Evolutionary conservation across 306 rosid species (phyloP).

Genomic region (Ceratonia siliqua): DNA sequence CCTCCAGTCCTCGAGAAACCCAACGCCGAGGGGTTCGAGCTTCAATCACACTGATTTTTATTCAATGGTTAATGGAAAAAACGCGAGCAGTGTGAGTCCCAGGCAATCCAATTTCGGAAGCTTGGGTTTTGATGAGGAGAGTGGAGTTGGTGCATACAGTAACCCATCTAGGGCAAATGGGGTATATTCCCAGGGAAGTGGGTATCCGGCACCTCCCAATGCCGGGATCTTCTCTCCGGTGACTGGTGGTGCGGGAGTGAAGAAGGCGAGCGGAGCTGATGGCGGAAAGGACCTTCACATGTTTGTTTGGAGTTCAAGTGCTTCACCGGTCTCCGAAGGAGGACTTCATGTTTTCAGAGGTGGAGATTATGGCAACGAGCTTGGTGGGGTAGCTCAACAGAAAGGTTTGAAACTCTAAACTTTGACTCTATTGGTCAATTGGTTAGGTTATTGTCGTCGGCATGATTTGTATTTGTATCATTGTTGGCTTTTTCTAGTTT

Average conservation of each 20-base stretch:
- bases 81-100: conserved; percentile 51
- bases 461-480: conserved; percentile 2
- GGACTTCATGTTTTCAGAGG: conserved; percentile 69
- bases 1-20: conserved; percentile 64
- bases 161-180: conserved; percentile 30
- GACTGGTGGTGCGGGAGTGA: conserved; percentile 39
- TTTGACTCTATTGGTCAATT: background rate
- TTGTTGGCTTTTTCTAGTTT: background rate
- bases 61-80: conserved; percentile 50
- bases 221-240: conserved; percentile 63
- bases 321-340: conserved; percentile 69
- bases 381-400: conserved; percentile 47
- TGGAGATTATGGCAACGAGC: conserved; percentile 54
- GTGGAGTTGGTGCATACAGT: conserved; percentile 30
- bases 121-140: conserved; percentile 55
- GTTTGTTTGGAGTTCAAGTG: conserved; percentile 78
- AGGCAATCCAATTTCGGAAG: conserved; percentile 57
- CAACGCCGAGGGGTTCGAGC: conserved; percentile 71
- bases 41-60: conserved; percentile 63
- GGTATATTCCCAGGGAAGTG: conserved; percentile 25
- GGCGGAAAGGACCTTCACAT: conserved; percentile 63
- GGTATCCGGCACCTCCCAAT: conserved; percentile 53
- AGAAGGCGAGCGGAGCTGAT: conserved; percentile 42
- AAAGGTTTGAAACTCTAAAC: conserved; percentile 43
- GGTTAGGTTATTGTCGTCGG: background rate